These are phyloP conservation scores for Tylopilus sp. DNA, from an alignment of 768 basidiomycete species.

Conservation along the genomic window DNA sequence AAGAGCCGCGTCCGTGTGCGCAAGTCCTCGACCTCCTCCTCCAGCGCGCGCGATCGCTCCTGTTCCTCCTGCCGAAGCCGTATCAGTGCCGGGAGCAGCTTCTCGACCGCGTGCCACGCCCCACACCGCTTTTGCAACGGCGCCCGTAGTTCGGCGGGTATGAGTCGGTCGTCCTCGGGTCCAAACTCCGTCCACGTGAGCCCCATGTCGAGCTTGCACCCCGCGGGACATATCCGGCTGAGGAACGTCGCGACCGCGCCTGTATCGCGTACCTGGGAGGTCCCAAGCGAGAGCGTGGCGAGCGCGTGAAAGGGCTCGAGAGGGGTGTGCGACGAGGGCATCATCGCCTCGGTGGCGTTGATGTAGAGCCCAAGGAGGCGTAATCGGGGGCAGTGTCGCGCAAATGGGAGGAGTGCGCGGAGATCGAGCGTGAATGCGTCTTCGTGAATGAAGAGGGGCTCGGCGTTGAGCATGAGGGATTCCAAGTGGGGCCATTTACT, in stretches of 20 bases:
- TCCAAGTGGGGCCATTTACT: slow-evolving; percentile 43
- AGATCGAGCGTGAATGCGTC: slow-evolving; percentile 32
- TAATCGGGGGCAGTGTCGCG: slow-evolving; percentile 37
- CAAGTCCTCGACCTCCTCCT: slow-evolving; percentile 49
- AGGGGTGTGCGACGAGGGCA: slow-evolving; percentile 3
- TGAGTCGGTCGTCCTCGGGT: slow-evolving; percentile 4
- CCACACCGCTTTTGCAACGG: slow-evolving; percentile 24
- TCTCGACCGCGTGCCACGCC: slow-evolving; percentile 42
- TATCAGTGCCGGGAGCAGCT: slow-evolving; percentile 42
- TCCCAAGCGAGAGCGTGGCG: slow-evolving; percentile 42
- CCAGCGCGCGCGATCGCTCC: slow-evolving; percentile 35
- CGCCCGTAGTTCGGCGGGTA: slow-evolving; percentile 3
- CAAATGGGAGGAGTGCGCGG: slow-evolving; percentile 38
- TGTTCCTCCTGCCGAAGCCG: slow-evolving; percentile 44
- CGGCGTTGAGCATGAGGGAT: slow-evolving; percentile 43
- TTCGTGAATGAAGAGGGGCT: slow-evolving; percentile 35
- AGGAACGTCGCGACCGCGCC: slow-evolving; percentile 50
- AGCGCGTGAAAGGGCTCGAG: slow-evolving; percentile 22
- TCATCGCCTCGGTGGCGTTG: slow-evolving; percentile 28
- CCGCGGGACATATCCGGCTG: slow-evolving; percentile 46
- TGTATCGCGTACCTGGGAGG: slow-evolving; percentile 43
- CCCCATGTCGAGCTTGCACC: slow-evolving; percentile 42
- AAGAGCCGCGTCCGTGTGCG: slow-evolving; percentile 43
- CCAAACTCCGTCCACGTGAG: slow-evolving; percentile 43
- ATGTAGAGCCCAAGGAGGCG: slow-evolving; percentile 36